Evolutionary conservation across 2,329 filamentous ascomycete genomes (phyloP), one percentile per base, ranked within the genome.

Genomic region (Alternaria alternata): DNA sequence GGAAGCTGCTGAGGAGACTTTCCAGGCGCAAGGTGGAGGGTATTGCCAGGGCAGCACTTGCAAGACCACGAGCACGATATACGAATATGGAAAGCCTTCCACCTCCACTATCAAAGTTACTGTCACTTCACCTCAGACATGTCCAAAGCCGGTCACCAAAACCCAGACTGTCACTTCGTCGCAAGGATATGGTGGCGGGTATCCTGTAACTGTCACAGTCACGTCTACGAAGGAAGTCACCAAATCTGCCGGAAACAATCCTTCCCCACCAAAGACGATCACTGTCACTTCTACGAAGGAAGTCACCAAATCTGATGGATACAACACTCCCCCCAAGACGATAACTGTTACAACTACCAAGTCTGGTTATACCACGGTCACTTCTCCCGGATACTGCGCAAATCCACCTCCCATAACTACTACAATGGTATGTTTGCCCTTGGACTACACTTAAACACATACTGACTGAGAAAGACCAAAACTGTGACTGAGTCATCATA

Each of bases 31-130:
- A 36, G 52, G 44, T 41, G 52, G 41, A 43, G 30, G 47, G 26
- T 41, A 52, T 39, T 42, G 57, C 9, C 24, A 38, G 4, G 39
- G 18, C 2, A 43, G 28, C 1, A 61, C 57, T n/a, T 63, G 64
- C 44, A 49, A 30, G 16, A 60, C 57, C 2, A 54, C 46, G 8
- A 57, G 38, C 47, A 56, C 54, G 5, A 22, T 56, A 34, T 56
- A 56, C 11, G 57, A 57, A n/a, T 41, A 65, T 32, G 55, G 46
- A 30, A 42, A 36, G 4, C 64, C 65, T 2, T 36, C 42, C 26
- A 63, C 48, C 8, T 49, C 47, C 8, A 70, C 64, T 3, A 47
- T 39, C 8, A 64, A 57, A 26, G 41, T 52, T 20, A 70, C 66
- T 3, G 54, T 38, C 12, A 67, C 63, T 26, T 51, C 54, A n/a